Evolutionary conservation across 2,329 filamentous ascomycete species (phyloP).

Genomic region (Paecilomyces variotii): DNA sequence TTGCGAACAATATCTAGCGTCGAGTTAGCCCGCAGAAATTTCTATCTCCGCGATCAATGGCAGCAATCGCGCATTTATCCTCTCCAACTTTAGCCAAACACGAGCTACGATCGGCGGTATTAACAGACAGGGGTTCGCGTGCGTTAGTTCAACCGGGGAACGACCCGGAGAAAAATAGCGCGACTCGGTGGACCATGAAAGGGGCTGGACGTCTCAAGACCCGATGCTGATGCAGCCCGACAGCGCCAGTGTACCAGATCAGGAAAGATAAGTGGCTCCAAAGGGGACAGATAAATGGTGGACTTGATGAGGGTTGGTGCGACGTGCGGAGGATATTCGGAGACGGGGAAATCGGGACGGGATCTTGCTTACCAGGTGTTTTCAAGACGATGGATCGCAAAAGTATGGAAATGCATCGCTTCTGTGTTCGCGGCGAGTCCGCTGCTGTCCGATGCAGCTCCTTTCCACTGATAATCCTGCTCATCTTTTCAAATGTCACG

Average conservation of each 20-base stretch:
- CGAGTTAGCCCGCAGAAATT: conserved; percentile 1
- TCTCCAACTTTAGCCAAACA: conserved; percentile 5
- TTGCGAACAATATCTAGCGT: conserved; percentile 4
- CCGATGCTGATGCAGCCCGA: conserved; percentile 1
- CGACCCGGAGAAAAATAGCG: conserved; percentile 12
- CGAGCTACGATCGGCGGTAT: conserved; percentile 15
- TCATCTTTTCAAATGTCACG: conserved; percentile 56
- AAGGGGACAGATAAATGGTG: not conserved
- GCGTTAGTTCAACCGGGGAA: conserved; percentile 16
- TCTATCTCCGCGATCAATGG: not conserved
- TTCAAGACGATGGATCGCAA: conserved; percentile 61
- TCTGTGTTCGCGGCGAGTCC: conserved; percentile 62
- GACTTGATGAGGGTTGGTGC: not conserved
- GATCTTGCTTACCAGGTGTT: conserved; percentile 55
- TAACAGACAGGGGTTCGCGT: conserved; percentile 16
- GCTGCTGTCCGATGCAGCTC: conserved; percentile 66
- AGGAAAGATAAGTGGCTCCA: conserved; percentile 1
- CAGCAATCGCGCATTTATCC: conserved; percentile 5
- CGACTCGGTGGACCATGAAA: conserved; percentile 19
- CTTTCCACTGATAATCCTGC: conserved; percentile 56
- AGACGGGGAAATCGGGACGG: conserved; percentile 1
- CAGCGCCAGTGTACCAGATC: conserved; percentile 2
- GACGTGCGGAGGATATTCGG: not conserved
- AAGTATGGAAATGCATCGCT: conserved; percentile 67
- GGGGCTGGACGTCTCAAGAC: conserved; percentile 7